Percentiles rank a stretch among this genome's conserved stretches.
phyloP scores from a whole-genome alignment of 2,329 filamentous ascomycete species.

The Clathrospora elynae region DNA sequence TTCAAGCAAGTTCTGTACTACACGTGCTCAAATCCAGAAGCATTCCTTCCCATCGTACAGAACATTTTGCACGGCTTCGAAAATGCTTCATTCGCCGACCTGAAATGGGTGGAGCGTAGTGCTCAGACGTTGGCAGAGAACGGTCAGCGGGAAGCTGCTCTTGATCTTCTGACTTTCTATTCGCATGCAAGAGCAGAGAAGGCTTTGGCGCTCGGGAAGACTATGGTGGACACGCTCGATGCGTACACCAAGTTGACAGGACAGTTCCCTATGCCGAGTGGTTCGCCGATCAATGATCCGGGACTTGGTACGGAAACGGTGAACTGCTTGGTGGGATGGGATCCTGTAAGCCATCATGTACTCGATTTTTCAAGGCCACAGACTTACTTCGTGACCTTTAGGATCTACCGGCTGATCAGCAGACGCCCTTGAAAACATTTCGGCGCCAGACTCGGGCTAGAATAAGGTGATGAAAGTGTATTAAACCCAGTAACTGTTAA shows the following conservation, averaged over 20 bases:
- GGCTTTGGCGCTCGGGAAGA: slow-evolving; percentile 30
- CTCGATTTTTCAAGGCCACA: no score
- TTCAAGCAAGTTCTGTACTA: slow-evolving; percentile 41
- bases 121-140: slow-evolving; percentile 25
- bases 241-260: slow-evolving; percentile 34
- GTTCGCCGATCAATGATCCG: slow-evolving; percentile 34
- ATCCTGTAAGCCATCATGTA: slow-evolving; percentile 30
- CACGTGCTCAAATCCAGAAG: slow-evolving; percentile 35
- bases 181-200: slow-evolving; percentile 35
- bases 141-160: slow-evolving; percentile 23
- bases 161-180: slow-evolving; percentile 32
- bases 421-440: no score
- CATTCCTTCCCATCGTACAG: slow-evolving; percentile 30
- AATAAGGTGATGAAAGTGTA: no score
- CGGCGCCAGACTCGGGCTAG: no score
- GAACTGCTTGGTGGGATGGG: slow-evolving; percentile 37
- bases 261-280: slow-evolving; percentile 25
- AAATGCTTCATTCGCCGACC: slow-evolving; percentile 29
- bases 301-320: slow-evolving; percentile 37
- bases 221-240: slow-evolving; percentile 33
- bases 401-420: no score
- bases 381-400: no score
- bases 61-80: slow-evolving; percentile 37
- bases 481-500: no score
- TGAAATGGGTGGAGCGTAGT: slow-evolving; percentile 31